Evolutionary conservation across 2,329 filamentous ascomycete genomes (phyloP).

Genomic region (Rhynchosporium agropyri): DNA sequence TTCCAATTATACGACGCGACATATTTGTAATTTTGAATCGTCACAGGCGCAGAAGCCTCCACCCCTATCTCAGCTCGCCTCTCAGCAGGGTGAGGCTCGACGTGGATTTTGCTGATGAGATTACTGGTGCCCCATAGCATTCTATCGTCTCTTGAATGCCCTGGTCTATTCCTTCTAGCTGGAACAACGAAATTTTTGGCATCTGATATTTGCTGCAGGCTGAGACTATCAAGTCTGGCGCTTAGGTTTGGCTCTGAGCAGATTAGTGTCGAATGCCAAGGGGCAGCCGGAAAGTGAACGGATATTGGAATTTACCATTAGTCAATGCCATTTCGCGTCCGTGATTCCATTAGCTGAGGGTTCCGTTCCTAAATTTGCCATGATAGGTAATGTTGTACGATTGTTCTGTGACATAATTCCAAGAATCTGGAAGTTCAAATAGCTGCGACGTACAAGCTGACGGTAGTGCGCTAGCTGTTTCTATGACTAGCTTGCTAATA

Average conservation of each 20-base stretch:
- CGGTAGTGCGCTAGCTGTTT: too few relatives aligned
- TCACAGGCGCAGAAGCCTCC: constrained; percentile 7
- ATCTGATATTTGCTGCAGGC: constrained; percentile 8
- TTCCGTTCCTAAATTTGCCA: too few relatives aligned
- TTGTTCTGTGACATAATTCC: too few relatives aligned
- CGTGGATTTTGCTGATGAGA: constrained; percentile 12
- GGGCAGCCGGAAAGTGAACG: too few relatives aligned
- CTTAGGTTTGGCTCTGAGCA: neutral
- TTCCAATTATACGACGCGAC: constrained; percentile 21
- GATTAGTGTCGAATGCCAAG: too few relatives aligned
- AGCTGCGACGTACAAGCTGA: too few relatives aligned
- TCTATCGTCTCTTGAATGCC: constrained; percentile 1
- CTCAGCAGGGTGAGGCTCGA: constrained; percentile 7
- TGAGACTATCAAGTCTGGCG: neutral
- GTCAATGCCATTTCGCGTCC: constrained; percentile 17
- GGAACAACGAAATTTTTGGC: neutral
- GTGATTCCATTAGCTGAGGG: too few relatives aligned
- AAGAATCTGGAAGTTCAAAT: too few relatives aligned
- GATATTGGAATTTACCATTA: too few relatives aligned
- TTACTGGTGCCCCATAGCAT: constrained; percentile 6
- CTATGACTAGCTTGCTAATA: too few relatives aligned
- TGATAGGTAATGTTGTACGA: too few relatives aligned
- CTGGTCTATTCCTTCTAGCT: neutral
- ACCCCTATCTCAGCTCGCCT: neutral
- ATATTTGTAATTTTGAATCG: constrained; percentile 18